Percentiles rank a stretch among this genome's conserved stretches.
Conservation (phyloP, 176 grass and related monocot species). For the Carex scoparia region DNA sequence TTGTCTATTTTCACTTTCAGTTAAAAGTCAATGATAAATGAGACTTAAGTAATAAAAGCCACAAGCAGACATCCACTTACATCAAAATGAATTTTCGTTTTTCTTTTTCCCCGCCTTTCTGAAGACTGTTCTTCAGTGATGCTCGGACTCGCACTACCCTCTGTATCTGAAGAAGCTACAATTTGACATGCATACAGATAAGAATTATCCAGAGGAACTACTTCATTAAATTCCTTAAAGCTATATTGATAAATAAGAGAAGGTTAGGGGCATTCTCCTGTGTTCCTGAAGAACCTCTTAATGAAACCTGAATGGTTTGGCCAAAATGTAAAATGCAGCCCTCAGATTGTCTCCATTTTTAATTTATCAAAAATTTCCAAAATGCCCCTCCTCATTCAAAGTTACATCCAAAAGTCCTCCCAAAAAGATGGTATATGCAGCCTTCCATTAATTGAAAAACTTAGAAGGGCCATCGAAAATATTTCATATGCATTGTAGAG, state of each 20-base stretch:
- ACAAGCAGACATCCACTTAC: slow-evolving; percentile 27
- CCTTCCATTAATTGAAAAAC: background rate
- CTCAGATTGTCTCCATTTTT: background rate
- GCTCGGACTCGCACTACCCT: slow-evolving; percentile 2
- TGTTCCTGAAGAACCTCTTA: background rate
- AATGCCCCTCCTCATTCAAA: background rate
- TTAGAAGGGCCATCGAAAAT: background rate
- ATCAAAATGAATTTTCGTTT: slow-evolving; percentile 44
- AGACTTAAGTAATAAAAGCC: background rate
- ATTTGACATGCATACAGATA: background rate
- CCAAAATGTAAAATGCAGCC: background rate
- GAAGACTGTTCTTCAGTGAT: background rate
- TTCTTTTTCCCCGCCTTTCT: slow-evolving; percentile 25
- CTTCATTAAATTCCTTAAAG: background rate
- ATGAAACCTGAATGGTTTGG: background rate
- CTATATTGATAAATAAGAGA: background rate
- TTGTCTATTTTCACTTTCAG: background rate
- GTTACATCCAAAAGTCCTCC: background rate
- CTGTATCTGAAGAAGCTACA: slow-evolving; percentile 24
- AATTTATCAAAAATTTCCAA: background rate
- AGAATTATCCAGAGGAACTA: background rate
- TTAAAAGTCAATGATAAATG: no score
- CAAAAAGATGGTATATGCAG: background rate
- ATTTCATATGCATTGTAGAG: background rate
- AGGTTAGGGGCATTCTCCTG: background rate